Conservation (phyloP, 768 basidiomycete species). For the Mycena pura region DNA sequence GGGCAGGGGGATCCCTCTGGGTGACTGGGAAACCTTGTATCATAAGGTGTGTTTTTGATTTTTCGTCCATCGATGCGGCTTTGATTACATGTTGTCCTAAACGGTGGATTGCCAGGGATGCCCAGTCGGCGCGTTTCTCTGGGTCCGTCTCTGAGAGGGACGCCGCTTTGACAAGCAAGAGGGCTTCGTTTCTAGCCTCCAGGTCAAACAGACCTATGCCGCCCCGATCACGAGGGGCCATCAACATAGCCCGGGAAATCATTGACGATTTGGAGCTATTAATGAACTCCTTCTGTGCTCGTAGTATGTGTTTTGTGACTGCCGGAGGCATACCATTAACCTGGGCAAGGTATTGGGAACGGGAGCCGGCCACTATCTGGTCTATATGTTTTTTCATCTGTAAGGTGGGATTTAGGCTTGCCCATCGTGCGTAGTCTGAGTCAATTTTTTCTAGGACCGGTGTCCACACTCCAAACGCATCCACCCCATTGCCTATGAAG, state of each 20-base stretch:
- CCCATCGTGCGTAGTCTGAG: conserved; percentile 29
- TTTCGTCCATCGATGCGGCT: too few relatives aligned
- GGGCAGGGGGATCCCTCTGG: too few relatives aligned
- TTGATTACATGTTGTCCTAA: too few relatives aligned
- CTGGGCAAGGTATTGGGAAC: conserved; percentile 41
- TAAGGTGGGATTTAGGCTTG: conserved; percentile 33
- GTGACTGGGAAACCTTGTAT: too few relatives aligned
- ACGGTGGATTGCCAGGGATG: too few relatives aligned
- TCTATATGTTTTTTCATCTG: conserved; percentile 33
- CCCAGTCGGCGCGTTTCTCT: too few relatives aligned
- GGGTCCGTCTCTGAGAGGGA: too few relatives aligned
- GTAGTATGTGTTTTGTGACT: conserved; percentile 26
- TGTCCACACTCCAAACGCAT: conserved; percentile 33
- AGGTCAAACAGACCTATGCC: conserved; percentile 35
- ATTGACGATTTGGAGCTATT: conserved; percentile 23
- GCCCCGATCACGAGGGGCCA: conserved; percentile 20
- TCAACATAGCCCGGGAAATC: conserved; percentile 27
- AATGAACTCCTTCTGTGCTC: conserved; percentile 33
- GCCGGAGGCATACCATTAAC: conserved; percentile 45
- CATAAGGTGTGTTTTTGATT: too few relatives aligned
- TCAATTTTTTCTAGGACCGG: conserved; percentile 35
- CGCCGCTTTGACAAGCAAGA: conserved; percentile 28
- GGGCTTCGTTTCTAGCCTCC: conserved; percentile 32
- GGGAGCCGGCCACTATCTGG: conserved; percentile 36
- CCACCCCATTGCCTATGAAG: conserved; percentile 35